These are phyloP conservation scores for Tympanopsis confertula DNA, from an alignment of 2,329 filamentous ascomycete genomes.

Conservation along the genomic window DNA sequence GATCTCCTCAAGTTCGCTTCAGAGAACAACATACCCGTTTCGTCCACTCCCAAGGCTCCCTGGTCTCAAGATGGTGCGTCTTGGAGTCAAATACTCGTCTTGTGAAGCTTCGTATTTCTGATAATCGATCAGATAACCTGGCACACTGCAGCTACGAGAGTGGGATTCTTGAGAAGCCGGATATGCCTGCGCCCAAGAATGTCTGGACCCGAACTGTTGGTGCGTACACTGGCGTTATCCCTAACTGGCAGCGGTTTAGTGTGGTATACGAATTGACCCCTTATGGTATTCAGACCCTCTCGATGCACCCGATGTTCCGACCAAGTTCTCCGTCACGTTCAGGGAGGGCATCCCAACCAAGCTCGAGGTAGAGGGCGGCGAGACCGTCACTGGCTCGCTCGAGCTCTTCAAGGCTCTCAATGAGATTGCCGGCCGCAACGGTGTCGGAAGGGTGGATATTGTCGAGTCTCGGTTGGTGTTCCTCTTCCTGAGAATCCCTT, in stretches of 20 bases:
- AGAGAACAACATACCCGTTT: constrained; percentile 35
- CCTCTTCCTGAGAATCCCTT: constrained; percentile 34
- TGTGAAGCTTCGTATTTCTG: too few species aligned
- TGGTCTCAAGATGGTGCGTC: constrained; percentile 34
- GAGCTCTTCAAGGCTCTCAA: constrained; percentile 56
- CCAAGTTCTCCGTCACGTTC: constrained; percentile 55
- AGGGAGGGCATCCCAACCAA: constrained; percentile 57
- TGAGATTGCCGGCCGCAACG: constrained; percentile 50
- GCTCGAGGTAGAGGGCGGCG: constrained; percentile 38
- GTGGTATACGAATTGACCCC: constrained; percentile 9
- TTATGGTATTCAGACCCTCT: constrained; percentile 38
- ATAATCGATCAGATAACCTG: too few species aligned
- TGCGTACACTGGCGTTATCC: too few species aligned
- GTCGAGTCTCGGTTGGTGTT: constrained; percentile 19
- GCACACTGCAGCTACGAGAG: constrained; percentile 55
- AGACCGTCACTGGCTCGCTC: constrained; percentile 49
- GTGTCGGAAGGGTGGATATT: constrained; percentile 61
- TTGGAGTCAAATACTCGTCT: too few species aligned
- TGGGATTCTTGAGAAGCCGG: constrained; percentile 50
- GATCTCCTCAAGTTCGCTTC: constrained; percentile 41
- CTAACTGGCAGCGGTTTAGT: too few species aligned
- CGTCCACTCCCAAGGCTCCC: constrained; percentile 42
- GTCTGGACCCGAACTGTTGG: constrained; percentile 56
- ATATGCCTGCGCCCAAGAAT: constrained; percentile 48
- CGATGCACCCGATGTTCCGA: constrained; percentile 50